Conservation (phyloP, 768 basidiomycete species). For the Termitomyces titanicus region DNA sequence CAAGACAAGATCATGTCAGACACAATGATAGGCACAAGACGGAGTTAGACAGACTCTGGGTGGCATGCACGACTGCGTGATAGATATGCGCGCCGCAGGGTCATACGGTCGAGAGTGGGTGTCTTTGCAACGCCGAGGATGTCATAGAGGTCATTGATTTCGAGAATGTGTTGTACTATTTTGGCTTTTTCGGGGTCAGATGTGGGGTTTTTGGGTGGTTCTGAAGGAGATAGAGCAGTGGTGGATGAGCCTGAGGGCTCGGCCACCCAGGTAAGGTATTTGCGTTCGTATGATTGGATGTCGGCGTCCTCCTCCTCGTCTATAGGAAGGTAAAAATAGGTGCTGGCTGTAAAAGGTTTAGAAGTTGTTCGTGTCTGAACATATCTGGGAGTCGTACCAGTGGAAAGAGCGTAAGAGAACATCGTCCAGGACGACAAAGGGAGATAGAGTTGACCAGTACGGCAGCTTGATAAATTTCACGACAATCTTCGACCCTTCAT, state of each 20-base stretch:
- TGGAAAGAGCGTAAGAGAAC: constrained; percentile 45
- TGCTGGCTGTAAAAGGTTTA: constrained; percentile 38
- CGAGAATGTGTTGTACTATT: constrained; percentile 51
- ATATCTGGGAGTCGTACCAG: constrained; percentile 24
- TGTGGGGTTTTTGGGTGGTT: neutral
- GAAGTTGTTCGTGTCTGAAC: constrained; percentile 1
- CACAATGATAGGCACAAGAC: neutral
- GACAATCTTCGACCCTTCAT: constrained; percentile 9
- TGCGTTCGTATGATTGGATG: constrained; percentile 41
- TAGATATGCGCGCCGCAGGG: constrained; percentile 74
- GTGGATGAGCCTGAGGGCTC: constrained; percentile 31
- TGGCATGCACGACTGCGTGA: constrained; percentile 73
- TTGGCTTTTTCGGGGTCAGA: constrained; percentile 9
- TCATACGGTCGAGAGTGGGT: constrained; percentile 49
- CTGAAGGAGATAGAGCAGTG: constrained; percentile 5
- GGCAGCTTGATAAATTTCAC: constrained; percentile 6
- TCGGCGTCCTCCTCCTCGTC: constrained; percentile 53
- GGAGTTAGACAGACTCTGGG: constrained; percentile 66
- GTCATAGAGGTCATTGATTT: constrained; percentile 64
- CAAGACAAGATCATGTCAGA: constrained; percentile 7
- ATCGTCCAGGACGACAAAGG: constrained; percentile 21
- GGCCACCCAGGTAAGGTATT: constrained; percentile 47
- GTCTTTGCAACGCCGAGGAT: constrained; percentile 64
- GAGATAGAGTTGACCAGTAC: neutral
- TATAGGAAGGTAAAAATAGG: constrained; percentile 61